Evolutionary conservation across 305 asterid genomes (phyloP).

Genomic region (Plantago lanceolata): DNA sequence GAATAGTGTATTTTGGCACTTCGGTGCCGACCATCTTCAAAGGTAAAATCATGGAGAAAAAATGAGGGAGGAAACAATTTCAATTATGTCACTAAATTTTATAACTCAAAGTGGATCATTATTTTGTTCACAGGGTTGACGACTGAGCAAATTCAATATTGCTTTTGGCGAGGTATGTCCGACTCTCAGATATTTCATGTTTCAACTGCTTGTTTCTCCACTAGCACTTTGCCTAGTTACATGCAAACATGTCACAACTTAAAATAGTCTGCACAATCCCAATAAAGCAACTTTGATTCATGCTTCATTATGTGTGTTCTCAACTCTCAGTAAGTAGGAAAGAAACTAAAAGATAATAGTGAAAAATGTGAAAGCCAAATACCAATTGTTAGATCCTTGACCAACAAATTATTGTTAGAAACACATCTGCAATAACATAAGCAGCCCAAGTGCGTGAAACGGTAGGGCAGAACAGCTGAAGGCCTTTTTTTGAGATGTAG

Average conservation of each 20-base stretch:
- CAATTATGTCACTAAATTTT: slow-evolving; percentile 8
- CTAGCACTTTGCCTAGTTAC: slow-evolving; percentile 21
- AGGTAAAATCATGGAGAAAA: slow-evolving; percentile 41
- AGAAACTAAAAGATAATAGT: neutral
- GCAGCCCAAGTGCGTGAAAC: no score
- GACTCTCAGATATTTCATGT: slow-evolving; percentile 16
- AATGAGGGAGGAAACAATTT: neutral
- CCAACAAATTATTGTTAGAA: no score
- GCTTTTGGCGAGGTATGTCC: slow-evolving; percentile 92
- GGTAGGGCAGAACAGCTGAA: no score
- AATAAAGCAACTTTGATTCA: neutral
- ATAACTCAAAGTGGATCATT: slow-evolving; percentile 18
- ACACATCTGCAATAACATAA: no score
- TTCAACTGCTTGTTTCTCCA: slow-evolving; percentile 19
- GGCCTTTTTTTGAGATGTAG: no score
- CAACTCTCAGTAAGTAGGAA: neutral
- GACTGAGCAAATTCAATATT: slow-evolving; percentile 71
- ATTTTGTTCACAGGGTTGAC: slow-evolving; percentile 51
- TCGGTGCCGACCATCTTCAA: slow-evolving; percentile 85
- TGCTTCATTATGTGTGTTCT: neutral
- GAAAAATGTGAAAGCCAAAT: no score
- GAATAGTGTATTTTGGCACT: slow-evolving; percentile 93
- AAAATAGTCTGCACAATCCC: slow-evolving; percentile 15
- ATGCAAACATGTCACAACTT: slow-evolving; percentile 16
- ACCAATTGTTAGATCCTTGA: no score